Percentiles rank a stretch among this genome's conserved stretches.
Conservation (phyloP, 768 basidiomycete species). For the Coprinopsis strossmayeri region DNA sequence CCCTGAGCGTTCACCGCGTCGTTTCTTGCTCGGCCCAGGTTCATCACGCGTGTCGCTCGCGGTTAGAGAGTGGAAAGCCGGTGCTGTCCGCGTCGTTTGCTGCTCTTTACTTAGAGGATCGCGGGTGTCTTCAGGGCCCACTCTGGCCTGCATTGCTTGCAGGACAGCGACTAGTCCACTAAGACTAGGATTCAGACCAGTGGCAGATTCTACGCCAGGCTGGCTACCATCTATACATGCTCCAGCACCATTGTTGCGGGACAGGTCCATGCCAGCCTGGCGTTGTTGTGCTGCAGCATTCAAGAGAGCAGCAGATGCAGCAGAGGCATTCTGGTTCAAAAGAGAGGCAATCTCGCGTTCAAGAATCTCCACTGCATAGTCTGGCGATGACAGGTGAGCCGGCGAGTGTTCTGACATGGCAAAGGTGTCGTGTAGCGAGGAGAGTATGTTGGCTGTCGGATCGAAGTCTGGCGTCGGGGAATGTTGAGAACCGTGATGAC, state of each 20-base stretch:
- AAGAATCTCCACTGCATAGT: conserved; percentile 65
- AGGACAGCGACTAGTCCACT: conserved; percentile 71
- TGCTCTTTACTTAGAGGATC: conserved; percentile 37
- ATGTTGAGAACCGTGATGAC: conserved; percentile 21
- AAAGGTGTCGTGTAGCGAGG: conserved; percentile 31
- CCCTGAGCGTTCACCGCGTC: conserved; percentile 29
- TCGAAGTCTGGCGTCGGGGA: conserved; percentile 26
- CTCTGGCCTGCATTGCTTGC: conserved; percentile 68
- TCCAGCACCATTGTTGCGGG: conserved; percentile 19
- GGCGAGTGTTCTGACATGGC: conserved; percentile 29
- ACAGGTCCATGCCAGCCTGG: conserved; percentile 39
- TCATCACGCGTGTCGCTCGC: conserved; percentile 37
- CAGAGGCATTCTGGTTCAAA: conserved; percentile 69
- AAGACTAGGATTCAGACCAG: conserved; percentile 49
- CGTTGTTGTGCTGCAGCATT: conserved; percentile 66
- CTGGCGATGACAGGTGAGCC: conserved; percentile 31
- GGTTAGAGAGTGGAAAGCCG: conserved; percentile 75
- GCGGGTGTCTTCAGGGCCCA: conserved; percentile 40
- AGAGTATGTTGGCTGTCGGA: conserved; percentile 28
- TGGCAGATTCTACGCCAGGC: conserved; percentile 24
- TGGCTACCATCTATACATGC: conserved; percentile 21
- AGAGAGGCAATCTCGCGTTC: conserved; percentile 74
- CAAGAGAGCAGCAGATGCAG: conserved; percentile 56
- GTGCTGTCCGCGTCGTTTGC: conserved; percentile 56
- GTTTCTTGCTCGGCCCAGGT: conserved; percentile 22